Conservation (phyloP, 139 green algal genomes). For the Micromonas commoda region DNA sequence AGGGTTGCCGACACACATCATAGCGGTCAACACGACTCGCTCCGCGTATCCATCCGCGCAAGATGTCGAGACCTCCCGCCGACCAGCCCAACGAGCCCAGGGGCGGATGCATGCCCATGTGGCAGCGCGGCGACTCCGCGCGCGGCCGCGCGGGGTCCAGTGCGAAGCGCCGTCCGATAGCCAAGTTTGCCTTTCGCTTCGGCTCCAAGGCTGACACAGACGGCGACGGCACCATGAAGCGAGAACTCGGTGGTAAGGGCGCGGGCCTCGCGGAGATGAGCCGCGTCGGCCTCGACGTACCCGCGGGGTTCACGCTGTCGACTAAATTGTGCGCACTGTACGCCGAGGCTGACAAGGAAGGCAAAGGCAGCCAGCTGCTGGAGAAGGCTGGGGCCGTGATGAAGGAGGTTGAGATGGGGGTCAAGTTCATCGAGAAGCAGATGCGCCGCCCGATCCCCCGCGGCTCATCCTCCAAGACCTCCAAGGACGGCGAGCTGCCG, state of each 20-base stretch:
- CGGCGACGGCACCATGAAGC: background rate
- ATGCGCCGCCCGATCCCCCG: slow-evolving; percentile 43
- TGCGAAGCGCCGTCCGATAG: too few species aligned
- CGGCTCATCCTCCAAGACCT: too few species aligned
- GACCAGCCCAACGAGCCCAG: too few species aligned
- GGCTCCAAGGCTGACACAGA: too few species aligned
- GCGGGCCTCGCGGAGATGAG: slow-evolving; percentile 85
- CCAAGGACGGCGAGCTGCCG: slow-evolving; percentile 55
- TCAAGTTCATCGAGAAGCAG: slow-evolving; percentile 55
- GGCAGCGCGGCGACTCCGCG: too few species aligned
- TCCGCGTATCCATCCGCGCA: too few species aligned
- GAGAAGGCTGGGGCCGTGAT: slow-evolving; percentile 55
- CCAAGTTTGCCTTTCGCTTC: too few species aligned
- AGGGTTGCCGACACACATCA: too few species aligned
- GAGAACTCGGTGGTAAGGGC: slow-evolving; percentile 73
- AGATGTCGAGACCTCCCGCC: too few species aligned
- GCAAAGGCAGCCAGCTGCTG: background rate
- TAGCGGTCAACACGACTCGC: too few species aligned
- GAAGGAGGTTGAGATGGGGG: slow-evolving; percentile 52
- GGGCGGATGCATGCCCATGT: too few species aligned
- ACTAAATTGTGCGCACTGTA: slow-evolving; percentile 71
- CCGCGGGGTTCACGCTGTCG: slow-evolving; percentile 81
- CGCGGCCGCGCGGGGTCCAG: too few species aligned
- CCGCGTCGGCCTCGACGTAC: slow-evolving; percentile 69
- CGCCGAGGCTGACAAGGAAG: slow-evolving; percentile 21